Evolutionary conservation across 176 grass and related monocot genomes (phyloP).

Genomic region (Oropetium thomaeum): DNA sequence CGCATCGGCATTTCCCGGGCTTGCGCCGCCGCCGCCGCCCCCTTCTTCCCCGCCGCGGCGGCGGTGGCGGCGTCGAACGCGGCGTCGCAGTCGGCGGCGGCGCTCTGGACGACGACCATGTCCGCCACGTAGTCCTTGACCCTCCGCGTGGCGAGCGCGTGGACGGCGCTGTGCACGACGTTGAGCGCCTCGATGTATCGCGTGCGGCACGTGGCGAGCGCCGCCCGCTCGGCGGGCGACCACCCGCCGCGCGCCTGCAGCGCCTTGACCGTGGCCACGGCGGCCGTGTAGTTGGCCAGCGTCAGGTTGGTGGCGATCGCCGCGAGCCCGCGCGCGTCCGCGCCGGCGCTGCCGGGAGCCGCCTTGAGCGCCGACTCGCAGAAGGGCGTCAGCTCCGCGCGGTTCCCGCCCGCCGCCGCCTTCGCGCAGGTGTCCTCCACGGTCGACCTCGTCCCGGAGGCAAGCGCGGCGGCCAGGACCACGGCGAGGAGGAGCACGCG

Average conservation of each 20-base stretch:
- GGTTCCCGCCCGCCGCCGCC: slow-evolving; percentile 9
- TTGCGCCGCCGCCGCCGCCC: background rate
- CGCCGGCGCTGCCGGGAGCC: slow-evolving; percentile 29
- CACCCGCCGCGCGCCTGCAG: slow-evolving; percentile 25
- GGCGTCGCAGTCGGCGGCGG: slow-evolving; percentile 31
- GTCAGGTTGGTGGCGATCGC: slow-evolving; percentile 50
- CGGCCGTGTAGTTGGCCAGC: slow-evolving; percentile 51
- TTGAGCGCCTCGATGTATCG: slow-evolving; percentile 46
- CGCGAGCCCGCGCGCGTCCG: slow-evolving; percentile 39
- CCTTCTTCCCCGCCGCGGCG: background rate
- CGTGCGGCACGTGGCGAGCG: slow-evolving; percentile 36
- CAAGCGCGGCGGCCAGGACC: background rate
- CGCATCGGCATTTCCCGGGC: background rate
- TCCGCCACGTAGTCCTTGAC: slow-evolving; percentile 22
- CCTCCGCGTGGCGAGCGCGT: slow-evolving; percentile 5
- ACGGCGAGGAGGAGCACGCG: background rate
- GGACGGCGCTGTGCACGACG: slow-evolving; percentile 54
- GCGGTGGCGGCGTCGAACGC: background rate
- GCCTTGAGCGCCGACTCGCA: slow-evolving; percentile 40
- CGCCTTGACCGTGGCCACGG: slow-evolving; percentile 32
- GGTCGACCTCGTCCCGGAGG: background rate
- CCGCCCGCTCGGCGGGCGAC: background rate
- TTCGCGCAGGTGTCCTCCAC: slow-evolving; percentile 31
- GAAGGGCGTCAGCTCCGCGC: slow-evolving; percentile 10
- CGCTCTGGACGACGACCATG: slow-evolving; percentile 28